Evolutionary conservation across 1,284 basidiomycete species (phyloP).

Genomic region (Leucoagaricus sp.): DNA sequence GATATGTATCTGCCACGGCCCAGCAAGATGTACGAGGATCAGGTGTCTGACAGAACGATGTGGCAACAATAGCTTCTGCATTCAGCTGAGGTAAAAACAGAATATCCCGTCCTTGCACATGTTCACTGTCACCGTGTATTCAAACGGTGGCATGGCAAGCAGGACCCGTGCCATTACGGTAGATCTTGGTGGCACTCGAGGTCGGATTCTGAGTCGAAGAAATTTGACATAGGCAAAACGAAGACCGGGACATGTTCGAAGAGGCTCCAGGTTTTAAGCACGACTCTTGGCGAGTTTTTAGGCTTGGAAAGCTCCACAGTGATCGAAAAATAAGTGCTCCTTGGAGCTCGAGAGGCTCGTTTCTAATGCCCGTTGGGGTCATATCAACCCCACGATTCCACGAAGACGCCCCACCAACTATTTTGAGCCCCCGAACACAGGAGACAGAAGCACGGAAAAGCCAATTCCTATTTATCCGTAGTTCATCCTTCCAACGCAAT

Average conservation of each 20-base stretch:
- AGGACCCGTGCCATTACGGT: neutral
- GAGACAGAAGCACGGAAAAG: neutral
- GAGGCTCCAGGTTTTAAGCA: neutral
- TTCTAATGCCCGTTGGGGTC: neutral
- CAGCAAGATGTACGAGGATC: neutral
- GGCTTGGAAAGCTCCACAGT: neutral
- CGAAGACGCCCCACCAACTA: neutral
- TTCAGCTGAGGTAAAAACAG: conserved; percentile 6
- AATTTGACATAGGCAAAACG: neutral
- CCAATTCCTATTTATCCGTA: neutral
- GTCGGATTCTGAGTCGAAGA: neutral
- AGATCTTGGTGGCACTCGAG: neutral
- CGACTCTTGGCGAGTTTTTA: neutral
- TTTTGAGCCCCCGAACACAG: neutral
- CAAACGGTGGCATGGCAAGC: neutral
- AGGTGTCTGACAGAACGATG: neutral
- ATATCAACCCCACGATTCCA: neutral
- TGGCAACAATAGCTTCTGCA: neutral
- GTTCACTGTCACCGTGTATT: neutral
- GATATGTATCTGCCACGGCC: neutral
- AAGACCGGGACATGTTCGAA: neutral
- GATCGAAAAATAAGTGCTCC: neutral
- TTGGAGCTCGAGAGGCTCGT: neutral
- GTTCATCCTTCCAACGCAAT: neutral
- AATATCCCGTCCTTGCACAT: neutral